Evolutionary conservation across 176 grass and related monocot species (phyloP), one percentile per base, ranked within the genome.

Genomic region (Puccinellia tenuiflora): DNA sequence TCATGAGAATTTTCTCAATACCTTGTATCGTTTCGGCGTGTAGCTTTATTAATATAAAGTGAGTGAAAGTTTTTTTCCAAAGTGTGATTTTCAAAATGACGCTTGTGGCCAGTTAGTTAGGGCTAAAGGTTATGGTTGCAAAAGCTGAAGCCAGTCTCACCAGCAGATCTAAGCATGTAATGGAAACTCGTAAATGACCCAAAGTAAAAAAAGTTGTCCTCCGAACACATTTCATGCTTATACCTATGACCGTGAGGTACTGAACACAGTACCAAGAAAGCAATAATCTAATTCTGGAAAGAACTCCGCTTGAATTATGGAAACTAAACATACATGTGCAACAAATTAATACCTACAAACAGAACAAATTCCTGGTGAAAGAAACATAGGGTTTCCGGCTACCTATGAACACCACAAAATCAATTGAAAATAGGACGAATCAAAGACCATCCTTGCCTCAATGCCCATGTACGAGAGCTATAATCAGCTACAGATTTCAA

Each of bases 281-380:
- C 0, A 39, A 68, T 14, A 87, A 68, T 56, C 28, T 7, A 17
- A 5, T 39, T 76, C 18, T 46, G 25, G 9, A 76, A 73, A 40
- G 11, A 68, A 76, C 43, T 43, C 2, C 2, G 11, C n/a, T n/a
- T 64, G 51, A 75, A 29, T 42, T 66, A 43, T 29, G 13, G 2
- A 62, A 30, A 11, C 9, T 5, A 33, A 34, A 62, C n/a, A 16
- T 66, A 25, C 17, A 75, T 66, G 20, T 2, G 25, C 45, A 75
- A 53, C 16, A 35, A 65, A 39, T 45, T 75, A 34, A 20, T 22
- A 43, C 31, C 22, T 31, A 65, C 2, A 21, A 64, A 2, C 7
- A 79, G n/a, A 62, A 68, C 16, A 80, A 80, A 48, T 7, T 63
- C 13, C 43, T 65, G 72, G 5, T 67, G 14, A 76, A 76, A 82